These are phyloP conservation scores for Phytophthora nicotianae DNA, from an alignment of 352 stramenopile genomes.

Conservation along the genomic window DNA sequence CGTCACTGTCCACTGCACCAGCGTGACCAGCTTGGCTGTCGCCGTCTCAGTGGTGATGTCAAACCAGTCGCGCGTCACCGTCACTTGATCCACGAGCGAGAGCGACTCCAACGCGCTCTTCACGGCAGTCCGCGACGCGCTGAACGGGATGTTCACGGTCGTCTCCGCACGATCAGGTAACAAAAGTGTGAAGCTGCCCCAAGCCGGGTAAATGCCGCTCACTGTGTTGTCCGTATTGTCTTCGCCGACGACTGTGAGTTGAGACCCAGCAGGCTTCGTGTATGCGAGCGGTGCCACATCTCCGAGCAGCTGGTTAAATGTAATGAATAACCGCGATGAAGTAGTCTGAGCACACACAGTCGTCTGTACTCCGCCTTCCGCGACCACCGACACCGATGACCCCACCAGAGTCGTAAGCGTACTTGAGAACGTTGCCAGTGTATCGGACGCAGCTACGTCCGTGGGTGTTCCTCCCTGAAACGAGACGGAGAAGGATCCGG, in stretches of 20 bases:
- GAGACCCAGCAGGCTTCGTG: conserved; percentile 29
- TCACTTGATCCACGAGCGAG: conserved; percentile 76
- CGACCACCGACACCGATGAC: conserved; percentile 19
- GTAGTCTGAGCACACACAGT: conserved; percentile 51
- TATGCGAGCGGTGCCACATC: conserved; percentile 63
- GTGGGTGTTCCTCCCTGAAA: conserved; percentile 46
- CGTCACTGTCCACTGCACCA: conserved; percentile 78
- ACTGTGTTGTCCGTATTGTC: conserved; percentile 61
- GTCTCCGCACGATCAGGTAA: conserved; percentile 49
- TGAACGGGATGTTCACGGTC: conserved; percentile 68
- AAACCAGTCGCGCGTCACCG: conserved; percentile 78
- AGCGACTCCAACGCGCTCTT: conserved; percentile 82
- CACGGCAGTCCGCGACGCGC: conserved; percentile 56
- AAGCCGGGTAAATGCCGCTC: conserved; percentile 84
- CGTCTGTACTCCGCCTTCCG: conserved; percentile 34
- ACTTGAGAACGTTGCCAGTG: conserved; percentile 33
- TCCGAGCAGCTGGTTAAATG: conserved; percentile 67
- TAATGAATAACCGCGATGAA: conserved; percentile 72
- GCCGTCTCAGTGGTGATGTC: conserved; percentile 52
- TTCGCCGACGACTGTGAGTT: conserved; percentile 48
- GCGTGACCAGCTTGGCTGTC: conserved; percentile 37
- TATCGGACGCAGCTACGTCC: conserved; percentile 48
- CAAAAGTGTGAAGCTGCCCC: conserved; percentile 81
- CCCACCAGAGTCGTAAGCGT: conserved; percentile 38
- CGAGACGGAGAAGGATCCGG: conserved; percentile 60